Conservation (phyloP, 768 basidiomycete species). For the Lyophyllum atratum region DNA sequence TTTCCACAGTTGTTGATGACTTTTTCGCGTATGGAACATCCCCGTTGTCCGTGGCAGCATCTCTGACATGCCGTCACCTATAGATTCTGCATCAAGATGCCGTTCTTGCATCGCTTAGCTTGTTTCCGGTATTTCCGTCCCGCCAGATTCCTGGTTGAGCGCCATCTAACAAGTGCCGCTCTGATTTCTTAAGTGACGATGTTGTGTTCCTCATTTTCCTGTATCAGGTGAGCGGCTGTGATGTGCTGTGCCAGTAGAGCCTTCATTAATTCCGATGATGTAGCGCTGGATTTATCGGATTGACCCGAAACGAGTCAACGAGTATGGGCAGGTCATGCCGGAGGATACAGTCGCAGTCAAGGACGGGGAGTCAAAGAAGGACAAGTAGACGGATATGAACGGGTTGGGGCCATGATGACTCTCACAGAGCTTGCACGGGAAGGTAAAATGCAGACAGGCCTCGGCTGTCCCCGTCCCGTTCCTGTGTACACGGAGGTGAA, state of each 20-base stretch:
- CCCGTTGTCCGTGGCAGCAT: neutral
- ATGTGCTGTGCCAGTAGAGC: neutral
- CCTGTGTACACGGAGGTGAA: slow-evolving; percentile 25
- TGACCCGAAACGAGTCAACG: slow-evolving; percentile 93
- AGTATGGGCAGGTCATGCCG: slow-evolving; percentile 86
- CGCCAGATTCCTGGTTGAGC: slow-evolving; percentile 18
- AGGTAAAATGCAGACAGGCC: neutral
- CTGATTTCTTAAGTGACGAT: slow-evolving; percentile 59
- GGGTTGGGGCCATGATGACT: neutral
- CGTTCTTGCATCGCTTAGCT: slow-evolving; percentile 86
- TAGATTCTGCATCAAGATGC: slow-evolving; percentile 97
- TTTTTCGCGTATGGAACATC: slow-evolving; percentile 72
- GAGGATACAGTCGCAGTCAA: slow-evolving; percentile 43
- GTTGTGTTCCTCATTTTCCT: slow-evolving; percentile 90
- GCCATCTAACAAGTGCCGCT: slow-evolving; percentile 22
- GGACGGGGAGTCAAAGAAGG: slow-evolving; percentile 63
- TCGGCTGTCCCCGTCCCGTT: slow-evolving; percentile 8
- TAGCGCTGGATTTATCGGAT: slow-evolving; percentile 98
- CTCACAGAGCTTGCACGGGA: neutral
- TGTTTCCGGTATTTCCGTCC: slow-evolving; percentile 62
- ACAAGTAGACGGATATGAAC: slow-evolving; percentile 33
- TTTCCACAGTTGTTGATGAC: slow-evolving; percentile 91
- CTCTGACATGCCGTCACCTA: slow-evolving; percentile 15
- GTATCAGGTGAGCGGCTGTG: slow-evolving; percentile 70
- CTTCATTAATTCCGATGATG: slow-evolving; percentile 22